These are phyloP conservation scores for Inga oerstediana DNA, from an alignment of 306 rosid species.

Conservation along the genomic window DNA sequence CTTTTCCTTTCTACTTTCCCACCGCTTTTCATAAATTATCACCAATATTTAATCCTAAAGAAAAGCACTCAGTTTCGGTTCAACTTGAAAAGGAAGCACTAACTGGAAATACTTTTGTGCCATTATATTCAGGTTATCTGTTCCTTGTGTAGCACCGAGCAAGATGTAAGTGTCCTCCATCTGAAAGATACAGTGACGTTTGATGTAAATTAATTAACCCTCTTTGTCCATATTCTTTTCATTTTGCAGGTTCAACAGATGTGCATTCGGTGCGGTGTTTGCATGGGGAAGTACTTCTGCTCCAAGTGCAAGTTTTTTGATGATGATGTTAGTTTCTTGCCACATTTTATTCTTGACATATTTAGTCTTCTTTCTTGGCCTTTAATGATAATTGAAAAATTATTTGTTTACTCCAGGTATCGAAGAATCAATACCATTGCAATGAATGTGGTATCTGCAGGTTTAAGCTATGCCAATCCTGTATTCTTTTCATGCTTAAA, in stretches of 20 bases:
- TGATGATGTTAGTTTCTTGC: slow-evolving; percentile 57
- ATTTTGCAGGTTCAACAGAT: slow-evolving; percentile 69
- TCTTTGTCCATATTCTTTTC: not conserved
- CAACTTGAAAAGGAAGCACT: slow-evolving; percentile 22
- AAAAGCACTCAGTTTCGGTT: not conserved
- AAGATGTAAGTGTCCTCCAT: slow-evolving; percentile 56
- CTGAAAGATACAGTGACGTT: not conserved
- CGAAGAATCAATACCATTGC: slow-evolving; percentile 76
- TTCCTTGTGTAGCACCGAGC: slow-evolving; percentile 76
- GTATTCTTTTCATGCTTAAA: not conserved
- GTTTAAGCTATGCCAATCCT: slow-evolving; percentile 23
- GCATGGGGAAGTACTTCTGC: slow-evolving; percentile 85
- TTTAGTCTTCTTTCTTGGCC: not conserved
- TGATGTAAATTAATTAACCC: not conserved
- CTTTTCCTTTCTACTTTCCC: not conserved
- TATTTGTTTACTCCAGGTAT: slow-evolving; percentile 31
- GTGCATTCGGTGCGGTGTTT: slow-evolving; percentile 73
- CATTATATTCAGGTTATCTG: slow-evolving; percentile 65
- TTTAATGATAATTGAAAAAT: not conserved
- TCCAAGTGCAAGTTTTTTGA: slow-evolving; percentile 77
- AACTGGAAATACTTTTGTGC: slow-evolving; percentile 14
- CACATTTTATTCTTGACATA: slow-evolving; percentile 11
- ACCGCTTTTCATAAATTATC: not conserved
- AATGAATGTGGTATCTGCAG: slow-evolving; percentile 87
- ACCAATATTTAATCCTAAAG: not conserved